Conservation (phyloP, 192 early-diverging fungal species). For the Chytriomyces sp. region DNA sequence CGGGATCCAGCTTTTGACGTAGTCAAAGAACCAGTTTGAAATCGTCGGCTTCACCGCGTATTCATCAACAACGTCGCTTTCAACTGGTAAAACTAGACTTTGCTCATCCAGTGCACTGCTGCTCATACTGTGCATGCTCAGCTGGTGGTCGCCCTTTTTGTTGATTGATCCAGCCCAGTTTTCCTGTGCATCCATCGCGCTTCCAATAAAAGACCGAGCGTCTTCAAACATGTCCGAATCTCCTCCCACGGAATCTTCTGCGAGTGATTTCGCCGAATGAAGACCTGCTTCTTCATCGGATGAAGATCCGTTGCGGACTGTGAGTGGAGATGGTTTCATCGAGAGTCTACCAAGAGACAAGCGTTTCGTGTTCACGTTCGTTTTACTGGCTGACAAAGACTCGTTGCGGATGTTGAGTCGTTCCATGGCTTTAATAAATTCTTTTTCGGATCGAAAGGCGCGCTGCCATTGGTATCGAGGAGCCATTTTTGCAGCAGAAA, state of each 20-base stretch:
- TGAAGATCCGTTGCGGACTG: background rate
- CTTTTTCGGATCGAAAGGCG: constrained; percentile 16
- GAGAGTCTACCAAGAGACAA: background rate
- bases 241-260: background rate
- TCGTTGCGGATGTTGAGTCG: background rate
- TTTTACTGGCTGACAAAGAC: background rate
- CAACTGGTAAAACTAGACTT: background rate
- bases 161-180: background rate
- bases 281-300: background rate
- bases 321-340: background rate
- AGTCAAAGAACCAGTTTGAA: constrained; percentile 9
- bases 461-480: constrained; percentile 19
- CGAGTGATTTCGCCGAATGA: background rate
- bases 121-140: constrained; percentile 15
- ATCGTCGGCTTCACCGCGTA: background rate
- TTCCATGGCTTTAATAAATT: constrained; percentile 21
- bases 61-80: background rate
- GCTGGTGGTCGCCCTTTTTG: background rate
- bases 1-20: constrained; percentile 24
- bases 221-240: constrained; percentile 27
- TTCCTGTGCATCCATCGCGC: background rate
- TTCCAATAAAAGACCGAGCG: constrained; percentile 24
- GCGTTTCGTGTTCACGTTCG: background rate
- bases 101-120: background rate
- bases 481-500: background rate